Base-by-base conservation (phyloP, 2,329 filamentous ascomycete species). In the Fusarium bactridioides region DNA sequence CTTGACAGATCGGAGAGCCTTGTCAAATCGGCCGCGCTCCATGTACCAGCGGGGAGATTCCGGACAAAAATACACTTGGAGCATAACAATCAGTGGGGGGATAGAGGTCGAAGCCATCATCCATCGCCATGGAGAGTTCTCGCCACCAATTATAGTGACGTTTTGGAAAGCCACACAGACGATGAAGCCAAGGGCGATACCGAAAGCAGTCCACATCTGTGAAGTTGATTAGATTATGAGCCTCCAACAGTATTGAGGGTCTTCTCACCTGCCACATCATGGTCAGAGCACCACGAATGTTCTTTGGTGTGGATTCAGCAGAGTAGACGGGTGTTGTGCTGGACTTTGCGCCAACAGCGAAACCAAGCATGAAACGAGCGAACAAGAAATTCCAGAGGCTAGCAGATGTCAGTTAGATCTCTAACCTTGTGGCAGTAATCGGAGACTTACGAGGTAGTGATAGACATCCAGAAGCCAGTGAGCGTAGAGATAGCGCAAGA, bases 41-140 rank as follows among this genome's bases (percentile, higher is more conserved):
- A 88, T 86, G 61, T 84, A 85, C 86, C 86, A 88, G 29, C 86
- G 82, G 7, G 86, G 86, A 4, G 85, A 87, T 62, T 88, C 86
- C 0, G 87, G 86, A 45, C 86, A 88, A 61, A 87, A 82, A 60
- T 84, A 89, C n/a, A 89, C 82, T 48, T 86, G 83, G 13, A 86
- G 9, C 62, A 87, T 77, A 19, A 90, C 81, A 5, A 87, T 81
- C 15, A 89, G 70, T 1, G 87, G 86, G 1, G 88, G 87, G 10
- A 88, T 79, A 33, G 87, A 86, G 4, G 87, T 86, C 1, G 87
- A 88, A 4, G 83, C 86, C 31, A 89, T 78, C 77, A 81, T 81
- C 78, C 78, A 80, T 10, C 79, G 76, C 80, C 80, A 79, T 29
- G 78, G 80, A 1, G 78, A 79, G 37, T 74, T 66, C 15, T 63